A percentile compares a stretch with the other conserved stretches of the same genome.
Conservation (phyloP, 1,284 basidiomycete genomes). For the Apiotrichum veenhuisii region DNA sequence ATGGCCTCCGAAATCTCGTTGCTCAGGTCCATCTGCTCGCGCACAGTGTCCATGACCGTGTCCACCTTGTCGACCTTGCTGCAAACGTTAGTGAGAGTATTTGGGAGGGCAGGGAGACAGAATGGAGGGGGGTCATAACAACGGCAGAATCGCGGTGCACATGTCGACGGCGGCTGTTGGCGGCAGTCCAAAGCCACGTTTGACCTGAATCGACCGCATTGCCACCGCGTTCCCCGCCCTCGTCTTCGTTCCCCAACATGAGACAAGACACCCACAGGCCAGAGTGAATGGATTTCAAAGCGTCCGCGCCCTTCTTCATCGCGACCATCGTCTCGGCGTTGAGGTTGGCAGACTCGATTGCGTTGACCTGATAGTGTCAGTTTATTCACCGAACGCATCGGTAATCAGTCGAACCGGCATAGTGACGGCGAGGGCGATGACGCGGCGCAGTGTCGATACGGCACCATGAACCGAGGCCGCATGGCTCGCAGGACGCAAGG, state of each 20-base stretch:
- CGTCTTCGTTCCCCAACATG: not conserved
- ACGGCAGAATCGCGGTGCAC: not conserved
- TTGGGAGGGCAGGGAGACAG: not conserved
- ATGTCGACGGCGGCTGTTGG: too few species aligned
- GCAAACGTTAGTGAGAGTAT: not conserved
- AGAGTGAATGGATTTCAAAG: conserved; percentile 86
- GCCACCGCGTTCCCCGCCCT: too few species aligned
- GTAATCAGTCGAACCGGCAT: too few species aligned
- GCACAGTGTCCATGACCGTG: conserved; percentile 80
- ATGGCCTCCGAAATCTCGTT: conserved; percentile 96
- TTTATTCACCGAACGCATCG: too few species aligned
- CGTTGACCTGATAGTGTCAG: conserved; percentile 62
- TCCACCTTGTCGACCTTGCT: conserved; percentile 86
- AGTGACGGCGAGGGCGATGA: too few species aligned
- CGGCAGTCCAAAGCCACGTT: too few species aligned
- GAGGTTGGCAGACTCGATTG: conserved; percentile 95
- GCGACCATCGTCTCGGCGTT: conserved; percentile 97
- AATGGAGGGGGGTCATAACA: not conserved
- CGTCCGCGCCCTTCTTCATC: conserved; percentile 94
- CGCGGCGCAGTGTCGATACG: too few species aligned
- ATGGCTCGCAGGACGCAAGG: too few species aligned
- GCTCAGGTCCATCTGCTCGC: conserved; percentile 89
- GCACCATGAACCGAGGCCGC: too few species aligned
- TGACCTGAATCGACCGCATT: too few species aligned
- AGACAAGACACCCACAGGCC: conserved; percentile 65